Evolutionary conservation across 306 rosid genomes (phyloP), one percentile per base, ranked within the genome.

Genomic region (Pyrus communis): DNA sequence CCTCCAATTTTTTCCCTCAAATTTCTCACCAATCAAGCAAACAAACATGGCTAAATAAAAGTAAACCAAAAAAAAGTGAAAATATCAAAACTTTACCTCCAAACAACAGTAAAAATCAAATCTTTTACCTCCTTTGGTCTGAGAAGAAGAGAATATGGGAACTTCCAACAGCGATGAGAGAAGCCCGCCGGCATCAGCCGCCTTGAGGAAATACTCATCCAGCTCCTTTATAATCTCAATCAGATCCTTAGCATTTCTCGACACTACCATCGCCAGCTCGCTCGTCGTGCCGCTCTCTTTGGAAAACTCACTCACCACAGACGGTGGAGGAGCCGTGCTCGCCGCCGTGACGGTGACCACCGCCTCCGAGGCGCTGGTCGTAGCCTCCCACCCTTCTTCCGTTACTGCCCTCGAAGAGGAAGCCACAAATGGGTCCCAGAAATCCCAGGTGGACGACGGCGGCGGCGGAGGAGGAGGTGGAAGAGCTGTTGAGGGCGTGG

Each of bases 351-450:
- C 82, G 30, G 89, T 89, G 19, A 78, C 87, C 70, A 85, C 85
- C 25, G 87, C 84, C 64, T 90, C 95, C 45, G 93, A 87, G 4
- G 90, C 86, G 4, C 85, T 83, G 22, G 97, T 89, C 1, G 93
- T 80, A 9, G 86, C 86, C 27, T 89, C 97, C 97, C 93, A 89
- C 77, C 88, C 96, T 75, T 95, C 99, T 89, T 91, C 97, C 0
- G 93, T 86, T 42, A 70, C 89, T 12, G 89, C 75, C 84, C 90
- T 73, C 11, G 98, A 86, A 25, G 87, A 73, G 0, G 87, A 78
- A 67, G 82, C 89, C 86, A 86, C 82, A 89, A 95, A 92, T 13
- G 99, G 99, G 85, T 92, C 97, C 99, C 99, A 95, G 87, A 92
- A 95, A 73, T 95, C 97, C 97, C 99, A 95, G 1, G 86, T 60